Percentiles rank a stretch among this genome's conserved stretches.
Conservation (phyloP, 805 yeast species). For the Myxozyma neglecta region DNA sequence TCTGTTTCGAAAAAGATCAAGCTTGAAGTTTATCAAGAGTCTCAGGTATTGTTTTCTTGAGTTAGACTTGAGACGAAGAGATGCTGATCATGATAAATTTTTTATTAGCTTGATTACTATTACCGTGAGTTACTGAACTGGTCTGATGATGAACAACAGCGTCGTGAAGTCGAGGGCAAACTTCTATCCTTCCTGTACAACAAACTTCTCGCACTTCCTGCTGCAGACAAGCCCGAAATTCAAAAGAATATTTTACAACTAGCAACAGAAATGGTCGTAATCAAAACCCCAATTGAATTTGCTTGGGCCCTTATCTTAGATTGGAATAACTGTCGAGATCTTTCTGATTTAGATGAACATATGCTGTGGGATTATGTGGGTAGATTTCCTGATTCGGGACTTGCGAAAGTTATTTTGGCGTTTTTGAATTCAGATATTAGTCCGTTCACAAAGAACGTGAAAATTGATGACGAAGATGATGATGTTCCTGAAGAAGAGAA, state of each 20-base stretch:
- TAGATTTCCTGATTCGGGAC: slow-evolving; percentile 59
- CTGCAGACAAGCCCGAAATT: slow-evolving; percentile 41
- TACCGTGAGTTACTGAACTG: slow-evolving; percentile 59
- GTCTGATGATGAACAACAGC: slow-evolving; percentile 58
- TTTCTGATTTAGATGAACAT: slow-evolving; percentile 52
- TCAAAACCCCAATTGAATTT: slow-evolving; percentile 57
- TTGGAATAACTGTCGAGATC: slow-evolving; percentile 59
- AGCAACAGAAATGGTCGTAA: slow-evolving; percentile 68
- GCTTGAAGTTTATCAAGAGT: slow-evolving; percentile 51
- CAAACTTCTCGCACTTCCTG: slow-evolving; percentile 55
- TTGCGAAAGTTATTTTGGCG: slow-evolving; percentile 62
- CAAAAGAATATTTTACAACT: slow-evolving; percentile 51
- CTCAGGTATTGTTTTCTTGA: slow-evolving; percentile 36
- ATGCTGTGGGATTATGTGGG: slow-evolving; percentile 54
- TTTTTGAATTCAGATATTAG: slow-evolving; percentile 68
- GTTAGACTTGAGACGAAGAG: not conserved
- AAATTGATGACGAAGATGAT: slow-evolving; percentile 36
- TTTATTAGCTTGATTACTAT: slow-evolving; percentile 49
- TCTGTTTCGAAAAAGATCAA: slow-evolving; percentile 40
- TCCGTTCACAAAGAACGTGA: slow-evolving; percentile 45
- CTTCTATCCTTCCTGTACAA: slow-evolving; percentile 58
- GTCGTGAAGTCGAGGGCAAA: slow-evolving; percentile 61
- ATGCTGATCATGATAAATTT: not conserved
- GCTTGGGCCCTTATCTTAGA: slow-evolving; percentile 78
- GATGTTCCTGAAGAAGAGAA: slow-evolving; percentile 8